phyloP scores from a whole-genome alignment of 768 basidiomycete genomes.

The Leccinum subtestaceum region DNA sequence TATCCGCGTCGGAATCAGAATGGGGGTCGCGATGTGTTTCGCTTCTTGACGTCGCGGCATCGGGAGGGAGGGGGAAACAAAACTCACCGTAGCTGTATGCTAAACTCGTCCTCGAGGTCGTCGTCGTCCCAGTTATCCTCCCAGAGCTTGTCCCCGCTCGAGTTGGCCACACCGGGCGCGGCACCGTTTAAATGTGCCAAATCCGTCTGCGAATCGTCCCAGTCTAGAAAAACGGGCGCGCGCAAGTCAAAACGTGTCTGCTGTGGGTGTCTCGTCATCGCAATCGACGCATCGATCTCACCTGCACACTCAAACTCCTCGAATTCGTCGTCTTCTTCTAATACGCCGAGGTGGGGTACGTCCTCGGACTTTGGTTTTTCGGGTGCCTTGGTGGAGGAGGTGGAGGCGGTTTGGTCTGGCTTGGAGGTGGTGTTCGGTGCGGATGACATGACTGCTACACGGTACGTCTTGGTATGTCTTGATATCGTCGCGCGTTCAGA shows the following conservation, averaged over 20 bases:
- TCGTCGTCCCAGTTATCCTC: constrained; percentile 99
- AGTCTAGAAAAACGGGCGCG: constrained; percentile 49
- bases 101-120: constrained; percentile 97
- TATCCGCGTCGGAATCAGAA: constrained; percentile 23
- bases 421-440: constrained; percentile 52
- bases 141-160: constrained; percentile 90
- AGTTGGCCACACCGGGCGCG: constrained; percentile 71
- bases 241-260: neutral
- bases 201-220: constrained; percentile 85
- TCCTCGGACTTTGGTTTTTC: constrained; percentile 45
- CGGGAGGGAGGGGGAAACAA: neutral
- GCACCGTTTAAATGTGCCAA: constrained; percentile 73
- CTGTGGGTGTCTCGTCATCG: neutral
- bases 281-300: constrained; percentile 29
- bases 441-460: constrained; percentile 36
- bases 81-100: constrained; percentile 85
- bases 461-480: neutral
- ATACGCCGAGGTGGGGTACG: constrained; percentile 71
- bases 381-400: constrained; percentile 20
- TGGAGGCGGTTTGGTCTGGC: constrained; percentile 19
- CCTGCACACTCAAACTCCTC: constrained; percentile 90
- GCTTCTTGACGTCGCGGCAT: neutral
- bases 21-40: neutral
- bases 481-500: neutral
- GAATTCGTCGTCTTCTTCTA: constrained; percentile 98